These are phyloP conservation scores for Musa beccarii DNA, from an alignment of 176 grass and related monocot species.

Conservation along the genomic window DNA sequence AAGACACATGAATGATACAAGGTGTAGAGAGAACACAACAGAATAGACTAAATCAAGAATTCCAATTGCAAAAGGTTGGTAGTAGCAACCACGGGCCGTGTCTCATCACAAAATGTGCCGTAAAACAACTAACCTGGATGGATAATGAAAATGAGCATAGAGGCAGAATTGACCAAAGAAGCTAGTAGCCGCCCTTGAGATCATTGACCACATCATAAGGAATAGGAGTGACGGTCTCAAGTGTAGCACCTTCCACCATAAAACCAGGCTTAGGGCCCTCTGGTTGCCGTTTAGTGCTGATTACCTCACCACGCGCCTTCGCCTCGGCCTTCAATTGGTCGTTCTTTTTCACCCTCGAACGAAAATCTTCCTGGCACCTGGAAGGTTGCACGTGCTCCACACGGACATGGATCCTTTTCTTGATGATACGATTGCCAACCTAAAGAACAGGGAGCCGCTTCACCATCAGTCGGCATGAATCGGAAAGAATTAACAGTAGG, in stretches of 20 bases:
- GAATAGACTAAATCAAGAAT: no score
- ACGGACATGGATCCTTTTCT: conserved; percentile 13
- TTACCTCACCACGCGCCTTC: conserved; percentile 1
- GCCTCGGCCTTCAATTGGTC: conserved; percentile 9
- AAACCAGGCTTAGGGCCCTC: conserved; percentile 15
- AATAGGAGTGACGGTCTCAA: conserved; percentile 7
- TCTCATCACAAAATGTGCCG: no score
- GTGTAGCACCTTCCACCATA: conserved; percentile 7
- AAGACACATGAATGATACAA: no score
- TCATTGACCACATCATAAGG: conserved; percentile 15
- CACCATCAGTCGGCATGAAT: neutral
- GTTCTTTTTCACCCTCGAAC: conserved; percentile 2
- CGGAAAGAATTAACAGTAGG: neutral
- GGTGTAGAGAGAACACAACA: no score
- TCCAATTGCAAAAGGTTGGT: no score
- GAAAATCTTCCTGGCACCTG: conserved; percentile 7
- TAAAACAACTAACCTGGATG: no score
- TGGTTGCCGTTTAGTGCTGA: conserved; percentile 10
- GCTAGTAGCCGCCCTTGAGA: conserved; percentile 10
- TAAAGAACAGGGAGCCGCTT: neutral
- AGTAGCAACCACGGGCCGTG: no score
- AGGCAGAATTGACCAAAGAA: neutral
- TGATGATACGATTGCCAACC: conserved; percentile 17
- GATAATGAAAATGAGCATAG: no score
- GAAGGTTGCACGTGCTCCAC: conserved; percentile 8